Conservation (phyloP, 257 asterid genomes). For the Pogostemon cablin region DNA sequence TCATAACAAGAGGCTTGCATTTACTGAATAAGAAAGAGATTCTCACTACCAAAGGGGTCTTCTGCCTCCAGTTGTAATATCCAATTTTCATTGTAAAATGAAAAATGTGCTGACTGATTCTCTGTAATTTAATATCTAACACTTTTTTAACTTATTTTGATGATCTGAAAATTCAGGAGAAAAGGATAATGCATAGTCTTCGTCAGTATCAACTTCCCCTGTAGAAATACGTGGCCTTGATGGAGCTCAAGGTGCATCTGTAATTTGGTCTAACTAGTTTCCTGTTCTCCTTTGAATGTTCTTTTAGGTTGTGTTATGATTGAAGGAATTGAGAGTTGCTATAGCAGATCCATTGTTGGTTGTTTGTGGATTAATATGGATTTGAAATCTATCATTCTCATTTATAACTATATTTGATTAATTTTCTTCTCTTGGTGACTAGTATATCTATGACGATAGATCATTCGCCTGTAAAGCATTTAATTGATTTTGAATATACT, state of each 20-base stretch:
- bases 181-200: conserved; percentile 60
- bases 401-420: too few species aligned
- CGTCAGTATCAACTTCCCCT: conserved; percentile 73
- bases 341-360: too few species aligned
- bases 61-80: conserved; percentile 57
- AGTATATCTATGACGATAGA: too few species aligned
- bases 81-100: background rate
- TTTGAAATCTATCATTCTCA: background rate
- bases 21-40: conserved; percentile 77
- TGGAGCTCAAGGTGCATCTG: conserved; percentile 77
- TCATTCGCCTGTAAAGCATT: too few species aligned
- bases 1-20: conserved; percentile 87
- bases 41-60: conserved; percentile 84
- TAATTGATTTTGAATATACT: too few species aligned
- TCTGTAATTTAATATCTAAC: background rate
- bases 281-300: background rate
- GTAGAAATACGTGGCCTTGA: conserved; percentile 75
- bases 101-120: background rate
- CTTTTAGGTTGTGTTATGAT: background rate
- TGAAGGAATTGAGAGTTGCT: background rate
- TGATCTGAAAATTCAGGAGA: conserved; percentile 59
- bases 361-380: background rate
- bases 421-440: too few species aligned
- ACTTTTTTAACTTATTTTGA: background rate
- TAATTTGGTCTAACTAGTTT: background rate